Conservation (phyloP, 371 early-diverging fungal genomes). For the Rhizomucor miehei region DNA sequence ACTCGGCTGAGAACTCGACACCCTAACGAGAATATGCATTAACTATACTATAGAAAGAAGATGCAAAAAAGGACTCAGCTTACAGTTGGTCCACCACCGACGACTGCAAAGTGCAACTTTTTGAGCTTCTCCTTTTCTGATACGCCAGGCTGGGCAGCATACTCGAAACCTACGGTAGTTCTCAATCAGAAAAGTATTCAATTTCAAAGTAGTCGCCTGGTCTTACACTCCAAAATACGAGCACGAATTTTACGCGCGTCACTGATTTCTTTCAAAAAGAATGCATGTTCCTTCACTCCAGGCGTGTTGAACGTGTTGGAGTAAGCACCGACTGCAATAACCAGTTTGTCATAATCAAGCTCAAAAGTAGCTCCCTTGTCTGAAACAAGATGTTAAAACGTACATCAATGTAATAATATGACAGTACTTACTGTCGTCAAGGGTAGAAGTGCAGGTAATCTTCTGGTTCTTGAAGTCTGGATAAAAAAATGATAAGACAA, state of each 20-base stretch:
- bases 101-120: constrained; percentile 80
- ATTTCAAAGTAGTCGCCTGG: too few relatives aligned
- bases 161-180: constrained; percentile 60
- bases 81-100: constrained; percentile 78
- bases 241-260: constrained; percentile 74
- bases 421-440: constrained; percentile 29
- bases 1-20: constrained; percentile 72
- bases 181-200: neutral
- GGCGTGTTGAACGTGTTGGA: constrained; percentile 80
- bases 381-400: constrained; percentile 1
- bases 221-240: constrained; percentile 66
- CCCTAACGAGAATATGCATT: constrained; percentile 28
- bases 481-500: neutral
- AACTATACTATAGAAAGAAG: neutral
- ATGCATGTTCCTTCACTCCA: constrained; percentile 76
- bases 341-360: constrained; percentile 73
- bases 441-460: constrained; percentile 33
- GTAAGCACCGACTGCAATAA: constrained; percentile 81
- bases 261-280: constrained; percentile 69
- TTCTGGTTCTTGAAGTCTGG: constrained; percentile 25
- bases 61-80: constrained; percentile 2
- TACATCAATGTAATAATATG: too few relatives aligned
- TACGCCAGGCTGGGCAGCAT: constrained; percentile 66
- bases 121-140: constrained; percentile 66
- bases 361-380: constrained; percentile 29